These are phyloP conservation scores for Lotmaria passim DNA, from an alignment of 208 protist species.

Conservation along the genomic window DNA sequence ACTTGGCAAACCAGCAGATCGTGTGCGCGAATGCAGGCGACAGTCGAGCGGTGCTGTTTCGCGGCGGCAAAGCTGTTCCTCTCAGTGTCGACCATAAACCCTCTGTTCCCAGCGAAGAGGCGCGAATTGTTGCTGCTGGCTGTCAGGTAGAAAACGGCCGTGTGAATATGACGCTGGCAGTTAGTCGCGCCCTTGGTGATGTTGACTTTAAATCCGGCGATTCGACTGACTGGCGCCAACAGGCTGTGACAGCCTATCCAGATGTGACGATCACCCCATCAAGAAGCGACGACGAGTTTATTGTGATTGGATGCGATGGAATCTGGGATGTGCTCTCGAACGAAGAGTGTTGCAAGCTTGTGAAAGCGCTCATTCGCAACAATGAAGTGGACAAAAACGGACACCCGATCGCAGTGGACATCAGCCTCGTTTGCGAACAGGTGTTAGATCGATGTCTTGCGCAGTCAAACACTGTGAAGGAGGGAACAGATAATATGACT, in stretches of 20 bases:
- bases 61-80: constrained; percentile 61
- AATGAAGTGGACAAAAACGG: constrained; percentile 30
- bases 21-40: constrained; percentile 93
- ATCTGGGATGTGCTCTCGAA: constrained; percentile 94
- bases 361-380: constrained; percentile 46
- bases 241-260: constrained; percentile 83
- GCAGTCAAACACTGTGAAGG: constrained; percentile 47
- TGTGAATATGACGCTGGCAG: constrained; percentile 92
- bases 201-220: constrained; percentile 88
- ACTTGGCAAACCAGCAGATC: constrained; percentile 69
- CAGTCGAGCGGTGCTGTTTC: constrained; percentile 86
- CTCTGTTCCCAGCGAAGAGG: constrained; percentile 59
- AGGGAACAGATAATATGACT: constrained; percentile 90
- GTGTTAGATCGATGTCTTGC: constrained; percentile 81
- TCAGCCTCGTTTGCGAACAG: constrained; percentile 80
- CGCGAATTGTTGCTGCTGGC: constrained; percentile 84
- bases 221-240: constrained; percentile 64
- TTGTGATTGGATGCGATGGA: constrained; percentile 93
- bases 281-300: constrained; percentile 76
- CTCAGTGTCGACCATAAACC: constrained; percentile 94
- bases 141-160: constrained; percentile 87
- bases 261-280: constrained; percentile 58
- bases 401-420: constrained; percentile 42
- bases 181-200: constrained; percentile 95
- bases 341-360: constrained; percentile 73